phyloP scores from a whole-genome alignment of 768 basidiomycete genomes.

The Hypsizygus marmoreus region DNA sequence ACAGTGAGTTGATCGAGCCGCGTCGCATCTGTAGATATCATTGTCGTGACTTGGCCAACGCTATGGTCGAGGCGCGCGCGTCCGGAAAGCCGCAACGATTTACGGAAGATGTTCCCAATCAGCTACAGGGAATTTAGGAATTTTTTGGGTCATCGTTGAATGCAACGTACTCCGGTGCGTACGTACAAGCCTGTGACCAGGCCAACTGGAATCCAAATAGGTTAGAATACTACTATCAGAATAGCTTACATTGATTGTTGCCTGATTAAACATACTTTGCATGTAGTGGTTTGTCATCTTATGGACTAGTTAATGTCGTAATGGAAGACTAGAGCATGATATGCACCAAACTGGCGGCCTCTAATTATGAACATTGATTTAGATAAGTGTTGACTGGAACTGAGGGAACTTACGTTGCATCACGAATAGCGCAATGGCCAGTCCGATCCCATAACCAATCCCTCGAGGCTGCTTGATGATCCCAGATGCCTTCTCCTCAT shows the following conservation, averaged over 20 bases:
- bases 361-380: slow-evolving; percentile 22
- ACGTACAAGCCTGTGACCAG: slow-evolving; percentile 51
- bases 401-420: slow-evolving; percentile 53
- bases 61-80: slow-evolving; percentile 57
- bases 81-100: slow-evolving; percentile 67
- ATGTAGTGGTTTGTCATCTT: slow-evolving; percentile 49
- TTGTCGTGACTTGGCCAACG: slow-evolving; percentile 68
- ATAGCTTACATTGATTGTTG: too few species aligned
- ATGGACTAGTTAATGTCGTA: not conserved
- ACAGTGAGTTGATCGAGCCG: slow-evolving; percentile 53
- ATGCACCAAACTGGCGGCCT: slow-evolving; percentile 42
- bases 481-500: slow-evolving; percentile 35
- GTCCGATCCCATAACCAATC: slow-evolving; percentile 63
- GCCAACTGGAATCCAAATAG: slow-evolving; percentile 28
- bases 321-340: not conserved
- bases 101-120: slow-evolving; percentile 57
- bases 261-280: slow-evolving; percentile 28
- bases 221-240: not conserved
- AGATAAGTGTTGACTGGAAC: not conserved
- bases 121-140: slow-evolving; percentile 23
- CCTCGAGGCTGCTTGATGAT: slow-evolving; percentile 41
- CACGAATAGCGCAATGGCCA: slow-evolving; percentile 55
- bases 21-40: slow-evolving; percentile 66
- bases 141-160: not conserved
- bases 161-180: slow-evolving; percentile 48